phyloP scores from a whole-genome alignment of 2,329 filamentous ascomycete species.

The Madurella fahalii region DNA sequence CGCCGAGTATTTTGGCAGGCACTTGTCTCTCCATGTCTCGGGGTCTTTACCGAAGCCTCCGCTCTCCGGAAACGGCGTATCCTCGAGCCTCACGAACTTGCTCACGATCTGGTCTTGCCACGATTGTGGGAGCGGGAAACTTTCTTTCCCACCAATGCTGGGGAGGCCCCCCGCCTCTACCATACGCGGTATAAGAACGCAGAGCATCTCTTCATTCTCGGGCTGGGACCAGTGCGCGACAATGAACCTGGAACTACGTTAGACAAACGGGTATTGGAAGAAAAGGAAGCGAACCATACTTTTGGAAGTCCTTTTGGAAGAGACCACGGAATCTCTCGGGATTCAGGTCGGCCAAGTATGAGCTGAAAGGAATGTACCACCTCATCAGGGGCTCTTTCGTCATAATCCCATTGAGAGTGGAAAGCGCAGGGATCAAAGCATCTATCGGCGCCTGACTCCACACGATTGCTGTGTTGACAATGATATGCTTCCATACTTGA shows the following conservation, averaged over 20 bases:
- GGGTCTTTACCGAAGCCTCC: slow-evolving; percentile 59
- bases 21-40: slow-evolving; percentile 58
- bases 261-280: slow-evolving; percentile 11
- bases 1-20: slow-evolving; percentile 64
- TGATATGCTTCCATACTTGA: slow-evolving; percentile 53
- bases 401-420: slow-evolving; percentile 60
- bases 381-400: slow-evolving; percentile 61
- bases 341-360: slow-evolving; percentile 71
- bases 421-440: slow-evolving; percentile 66
- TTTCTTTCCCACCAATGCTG: slow-evolving; percentile 47
- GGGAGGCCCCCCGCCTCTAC: slow-evolving; percentile 53
- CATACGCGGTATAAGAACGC: slow-evolving; percentile 64
- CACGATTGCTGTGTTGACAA: slow-evolving; percentile 60
- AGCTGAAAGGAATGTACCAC: slow-evolving; percentile 83
- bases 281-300: slow-evolving; percentile 40
- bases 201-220: slow-evolving; percentile 63
- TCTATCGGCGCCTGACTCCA: slow-evolving; percentile 78
- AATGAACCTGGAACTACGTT: slow-evolving; percentile 58
- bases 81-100: slow-evolving; percentile 63
- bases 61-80: slow-evolving; percentile 61
- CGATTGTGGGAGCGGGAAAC: slow-evolving; percentile 55
- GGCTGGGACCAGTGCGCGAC: slow-evolving; percentile 66
- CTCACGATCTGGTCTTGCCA: slow-evolving; percentile 72
- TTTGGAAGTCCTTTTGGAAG: slow-evolving; percentile 78
- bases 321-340: slow-evolving; percentile 70